Conservation (phyloP, 2,329 filamentous ascomycete genomes). For the Epichloe amarillans region DNA sequence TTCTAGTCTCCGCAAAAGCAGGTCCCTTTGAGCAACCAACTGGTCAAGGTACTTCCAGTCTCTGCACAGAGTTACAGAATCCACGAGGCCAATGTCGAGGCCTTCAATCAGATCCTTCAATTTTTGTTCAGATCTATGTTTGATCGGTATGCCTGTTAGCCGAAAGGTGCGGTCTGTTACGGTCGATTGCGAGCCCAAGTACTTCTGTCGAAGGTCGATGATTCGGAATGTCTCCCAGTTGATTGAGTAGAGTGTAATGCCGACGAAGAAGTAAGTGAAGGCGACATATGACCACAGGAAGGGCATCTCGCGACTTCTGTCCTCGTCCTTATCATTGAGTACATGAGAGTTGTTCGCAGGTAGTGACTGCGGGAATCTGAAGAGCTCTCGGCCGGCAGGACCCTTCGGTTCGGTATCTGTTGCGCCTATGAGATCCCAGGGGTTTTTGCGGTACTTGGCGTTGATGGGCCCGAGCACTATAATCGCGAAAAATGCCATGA, state of each 20-base stretch:
- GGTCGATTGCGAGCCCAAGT: conserved; percentile 87
- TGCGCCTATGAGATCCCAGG: background rate
- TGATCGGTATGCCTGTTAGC: conserved; percentile 71
- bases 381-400: conserved; percentile 4
- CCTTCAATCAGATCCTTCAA: conserved; percentile 82
- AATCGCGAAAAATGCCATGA: conserved; percentile 71
- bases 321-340: conserved; percentile 19
- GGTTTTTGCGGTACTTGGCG: conserved; percentile 36
- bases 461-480: conserved; percentile 80
- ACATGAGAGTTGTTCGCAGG: conserved; percentile 7
- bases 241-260: conserved; percentile 68
- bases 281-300: conserved; percentile 88
- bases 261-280: conserved; percentile 91
- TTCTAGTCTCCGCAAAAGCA: conserved; percentile 60
- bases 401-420: background rate
- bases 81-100: conserved; percentile 78
- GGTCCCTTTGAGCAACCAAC: conserved; percentile 54
- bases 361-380: conserved; percentile 1
- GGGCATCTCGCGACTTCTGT: conserved; percentile 19
- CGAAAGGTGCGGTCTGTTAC: conserved; percentile 90
- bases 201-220: conserved; percentile 76
- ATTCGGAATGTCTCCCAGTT: conserved; percentile 73
- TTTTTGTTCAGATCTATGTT: conserved; percentile 66
- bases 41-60: conserved; percentile 75
- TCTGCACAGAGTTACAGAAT: conserved; percentile 73